phyloP scores from a whole-genome alignment of 768 basidiomycete species.

The Suillus decipiens region DNA sequence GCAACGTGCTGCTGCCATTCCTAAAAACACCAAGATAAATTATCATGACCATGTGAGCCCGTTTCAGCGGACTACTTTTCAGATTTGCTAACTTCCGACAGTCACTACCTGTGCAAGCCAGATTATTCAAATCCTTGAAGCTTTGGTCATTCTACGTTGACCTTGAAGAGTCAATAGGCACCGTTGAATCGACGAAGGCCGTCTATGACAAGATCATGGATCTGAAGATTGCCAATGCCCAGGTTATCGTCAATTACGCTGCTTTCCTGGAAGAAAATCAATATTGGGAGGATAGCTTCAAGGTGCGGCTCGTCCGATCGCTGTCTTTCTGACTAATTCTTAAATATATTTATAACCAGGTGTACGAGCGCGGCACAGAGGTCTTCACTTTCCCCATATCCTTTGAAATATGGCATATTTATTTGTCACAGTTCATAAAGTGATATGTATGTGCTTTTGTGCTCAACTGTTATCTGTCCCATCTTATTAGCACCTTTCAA shows the following conservation, averaged over 20 bases:
- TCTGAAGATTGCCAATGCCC: conserved; percentile 96
- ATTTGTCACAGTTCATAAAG: conserved; percentile 94
- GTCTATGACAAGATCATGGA: conserved; percentile 98
- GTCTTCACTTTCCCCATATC: conserved; percentile 97
- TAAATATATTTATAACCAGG: conserved; percentile 42
- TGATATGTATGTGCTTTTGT: conserved; percentile 71
- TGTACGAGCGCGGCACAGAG: conserved; percentile 96
- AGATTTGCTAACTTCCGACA: conserved; percentile 34
- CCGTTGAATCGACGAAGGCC: conserved; percentile 86
- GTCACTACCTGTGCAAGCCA: conserved; percentile 82
- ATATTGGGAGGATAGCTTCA: conserved; percentile 99
- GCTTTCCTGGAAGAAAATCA: conserved; percentile 96
- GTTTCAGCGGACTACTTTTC: not conserved
- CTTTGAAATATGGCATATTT: conserved; percentile 99
- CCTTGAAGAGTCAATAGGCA: conserved; percentile 94
- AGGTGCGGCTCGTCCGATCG: conserved; percentile 46
- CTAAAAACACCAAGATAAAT: conserved; percentile 86
- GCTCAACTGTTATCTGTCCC: conserved; percentile 8
- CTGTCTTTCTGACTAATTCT: not conserved
- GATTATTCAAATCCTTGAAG: conserved; percentile 97
- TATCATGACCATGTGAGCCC: conserved; percentile 89
- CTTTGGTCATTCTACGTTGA: conserved; percentile 99
- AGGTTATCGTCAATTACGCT: conserved; percentile 96
- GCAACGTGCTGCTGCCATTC: conserved; percentile 92
- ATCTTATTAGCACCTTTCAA: conserved; percentile 38